These are phyloP conservation scores for Cutaneotrichosporon sp. DNA, from an alignment of 1,284 basidiomycete species.

Conservation along the genomic window DNA sequence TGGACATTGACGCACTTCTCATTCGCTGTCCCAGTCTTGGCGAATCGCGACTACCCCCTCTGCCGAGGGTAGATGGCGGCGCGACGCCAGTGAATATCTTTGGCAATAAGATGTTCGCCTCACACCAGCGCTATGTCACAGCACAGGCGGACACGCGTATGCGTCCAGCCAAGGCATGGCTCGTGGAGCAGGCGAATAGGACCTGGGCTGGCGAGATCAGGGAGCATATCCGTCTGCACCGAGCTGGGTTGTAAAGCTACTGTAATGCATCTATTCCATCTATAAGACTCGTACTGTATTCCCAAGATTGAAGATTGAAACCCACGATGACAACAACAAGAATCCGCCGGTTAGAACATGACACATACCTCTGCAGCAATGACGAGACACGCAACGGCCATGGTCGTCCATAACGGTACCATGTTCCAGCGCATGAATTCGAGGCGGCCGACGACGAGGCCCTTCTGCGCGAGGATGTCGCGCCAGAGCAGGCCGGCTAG, in stretches of 20 bases:
- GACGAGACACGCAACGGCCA: slow-evolving; percentile 58
- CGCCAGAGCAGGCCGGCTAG: slow-evolving; percentile 89
- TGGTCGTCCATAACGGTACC: slow-evolving; percentile 63
- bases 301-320: background rate
- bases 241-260: background rate
- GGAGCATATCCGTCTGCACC: too few relatives aligned
- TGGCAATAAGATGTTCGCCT: slow-evolving; percentile 29
- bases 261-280: background rate
- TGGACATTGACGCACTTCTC: slow-evolving; percentile 71
- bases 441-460: slow-evolving; percentile 63
- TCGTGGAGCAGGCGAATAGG: slow-evolving; percentile 13
- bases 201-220: background rate
- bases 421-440: slow-evolving; percentile 75
- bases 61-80: slow-evolving; percentile 10
- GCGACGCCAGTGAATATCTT: slow-evolving; percentile 37
- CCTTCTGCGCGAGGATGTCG: slow-evolving; percentile 73
- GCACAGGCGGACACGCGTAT: slow-evolving; percentile 33
- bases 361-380: slow-evolving; percentile 54
- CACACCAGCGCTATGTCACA: slow-evolving; percentile 36
- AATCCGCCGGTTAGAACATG: slow-evolving; percentile 31
- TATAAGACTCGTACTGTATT: background rate
- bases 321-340: background rate
- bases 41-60: background rate
- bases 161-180: slow-evolving; percentile 28
- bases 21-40: background rate